Percentiles rank a stretch among this genome's conserved stretches.
Conservation (phyloP, 2,329 filamentous ascomycete genomes). For the Hypoxylon sp. region DNA sequence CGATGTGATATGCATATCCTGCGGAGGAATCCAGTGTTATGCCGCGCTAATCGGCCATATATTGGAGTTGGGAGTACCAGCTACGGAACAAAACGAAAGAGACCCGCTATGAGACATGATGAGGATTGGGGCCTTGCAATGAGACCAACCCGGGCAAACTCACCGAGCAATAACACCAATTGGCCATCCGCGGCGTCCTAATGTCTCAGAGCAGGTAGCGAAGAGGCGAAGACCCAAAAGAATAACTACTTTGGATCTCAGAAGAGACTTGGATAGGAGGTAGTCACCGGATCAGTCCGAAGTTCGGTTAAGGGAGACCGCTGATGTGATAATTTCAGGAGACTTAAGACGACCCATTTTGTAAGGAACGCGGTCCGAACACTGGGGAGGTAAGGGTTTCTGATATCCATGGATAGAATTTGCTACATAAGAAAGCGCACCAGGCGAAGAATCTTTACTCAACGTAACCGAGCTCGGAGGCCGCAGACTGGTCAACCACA, state of each 20-base stretch:
- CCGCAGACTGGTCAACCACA: not conserved
- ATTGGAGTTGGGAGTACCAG: not conserved
- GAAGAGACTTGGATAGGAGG: not conserved
- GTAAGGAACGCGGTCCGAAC: slow-evolving; percentile 8
- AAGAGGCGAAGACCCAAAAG: slow-evolving; percentile 2
- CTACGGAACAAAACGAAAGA: not conserved
- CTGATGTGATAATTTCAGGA: not conserved
- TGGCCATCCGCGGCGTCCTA: not conserved
- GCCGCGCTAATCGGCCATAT: slow-evolving; percentile 2
- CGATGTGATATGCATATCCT: slow-evolving; percentile 3
- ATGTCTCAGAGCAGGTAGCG: not conserved
- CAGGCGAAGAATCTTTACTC: slow-evolving; percentile 8
- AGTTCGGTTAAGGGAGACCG: not conserved
- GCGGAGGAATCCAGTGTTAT: not conserved
- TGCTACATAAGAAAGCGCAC: slow-evolving; percentile 5
- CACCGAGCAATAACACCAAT: not conserved
- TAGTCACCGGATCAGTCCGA: slow-evolving; percentile 7
- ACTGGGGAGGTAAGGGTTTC: not conserved
- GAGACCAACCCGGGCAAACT: slow-evolving; percentile 2
- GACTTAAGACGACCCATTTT: slow-evolving; percentile 3
- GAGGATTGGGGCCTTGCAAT: not conserved
- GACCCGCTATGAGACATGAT: slow-evolving; percentile 4
- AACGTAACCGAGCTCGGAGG: not conserved
- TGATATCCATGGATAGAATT: not conserved
- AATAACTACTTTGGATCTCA: not conserved